These are phyloP conservation scores for Pisolithus sp. DNA, from an alignment of 768 basidiomycete species.

Conservation along the genomic window DNA sequence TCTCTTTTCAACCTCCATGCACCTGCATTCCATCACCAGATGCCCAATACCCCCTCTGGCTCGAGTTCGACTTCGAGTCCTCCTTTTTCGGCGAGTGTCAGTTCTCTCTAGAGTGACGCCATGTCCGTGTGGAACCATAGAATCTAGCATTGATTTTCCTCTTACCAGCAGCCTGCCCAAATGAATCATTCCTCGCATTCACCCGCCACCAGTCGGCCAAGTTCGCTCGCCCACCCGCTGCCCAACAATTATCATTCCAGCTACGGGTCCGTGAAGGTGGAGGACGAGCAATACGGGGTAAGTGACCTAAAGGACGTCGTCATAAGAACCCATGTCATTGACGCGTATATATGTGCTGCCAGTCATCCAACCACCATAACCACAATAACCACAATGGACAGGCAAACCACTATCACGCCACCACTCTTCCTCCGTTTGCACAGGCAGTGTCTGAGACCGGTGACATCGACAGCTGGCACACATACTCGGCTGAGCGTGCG, in stretches of 20 bases:
- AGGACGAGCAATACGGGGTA: conserved; percentile 58
- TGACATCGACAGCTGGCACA: conserved; percentile 53
- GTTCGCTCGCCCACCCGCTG: conserved; percentile 34
- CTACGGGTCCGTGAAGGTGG: conserved; percentile 56
- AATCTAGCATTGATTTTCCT: conserved; percentile 51
- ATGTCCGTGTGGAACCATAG: conserved; percentile 28
- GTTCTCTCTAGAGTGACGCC: conserved; percentile 31
- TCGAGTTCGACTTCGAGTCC: conserved; percentile 71
- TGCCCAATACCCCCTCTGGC: conserved; percentile 66
- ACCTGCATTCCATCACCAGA: conserved; percentile 47
- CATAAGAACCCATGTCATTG: conserved; percentile 1
- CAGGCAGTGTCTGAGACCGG: conserved; percentile 33
- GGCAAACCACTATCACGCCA: conserved; percentile 35
- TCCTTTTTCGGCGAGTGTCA: conserved; percentile 82
- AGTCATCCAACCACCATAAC: conserved; percentile 26
- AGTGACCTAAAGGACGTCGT: conserved; percentile 18
- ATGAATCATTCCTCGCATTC: conserved; percentile 55
- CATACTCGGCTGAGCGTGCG: conserved; percentile 57
- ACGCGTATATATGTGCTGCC: neutral
- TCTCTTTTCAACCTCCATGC: conserved; percentile 49
- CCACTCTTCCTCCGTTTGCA: conserved; percentile 42
- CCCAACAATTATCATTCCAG: conserved; percentile 38
- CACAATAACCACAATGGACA: conserved; percentile 25
- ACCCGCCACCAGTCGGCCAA: conserved; percentile 42
- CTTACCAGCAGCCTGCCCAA: conserved; percentile 56